Percentiles rank a stretch among this genome's conserved stretches.
phyloP scores from a whole-genome alignment of 129 eudicot genomes.

The Centella asiatica region DNA sequence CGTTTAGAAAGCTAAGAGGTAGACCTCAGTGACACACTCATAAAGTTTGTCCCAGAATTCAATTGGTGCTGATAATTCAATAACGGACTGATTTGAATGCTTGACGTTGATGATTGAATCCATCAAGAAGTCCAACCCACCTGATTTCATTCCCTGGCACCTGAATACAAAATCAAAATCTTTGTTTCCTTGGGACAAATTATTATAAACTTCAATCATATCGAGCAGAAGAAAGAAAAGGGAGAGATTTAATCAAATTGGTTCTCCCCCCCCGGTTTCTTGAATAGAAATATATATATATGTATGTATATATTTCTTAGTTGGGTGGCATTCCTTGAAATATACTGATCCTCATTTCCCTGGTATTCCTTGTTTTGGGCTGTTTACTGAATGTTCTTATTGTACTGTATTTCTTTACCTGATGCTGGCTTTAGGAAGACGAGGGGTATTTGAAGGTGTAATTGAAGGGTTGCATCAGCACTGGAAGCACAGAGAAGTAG shows the following conservation, averaged over 20 bases:
- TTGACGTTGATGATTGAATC: background rate
- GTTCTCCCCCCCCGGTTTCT: background rate
- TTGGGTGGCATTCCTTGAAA: background rate
- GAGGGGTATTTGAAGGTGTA: conserved; percentile 95
- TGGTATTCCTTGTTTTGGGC: background rate
- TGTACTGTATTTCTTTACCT: background rate
- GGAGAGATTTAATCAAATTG: background rate
- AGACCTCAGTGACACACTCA: background rate
- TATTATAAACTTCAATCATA: background rate
- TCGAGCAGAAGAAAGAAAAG: no score
- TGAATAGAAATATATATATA: background rate
- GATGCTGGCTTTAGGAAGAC: conserved; percentile 51
- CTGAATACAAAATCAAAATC: background rate
- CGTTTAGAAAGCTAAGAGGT: background rate
- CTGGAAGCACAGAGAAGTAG: conserved; percentile 93
- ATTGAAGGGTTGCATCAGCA: conserved; percentile 94
- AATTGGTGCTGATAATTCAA: background rate
- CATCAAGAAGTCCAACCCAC: conserved; percentile 1
- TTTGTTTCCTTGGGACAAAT: conserved; percentile 1
- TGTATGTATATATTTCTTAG: no score
- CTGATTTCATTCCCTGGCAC: background rate
- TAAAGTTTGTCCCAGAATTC: background rate
- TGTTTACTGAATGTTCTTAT: conserved; percentile 2
- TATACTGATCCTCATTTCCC: background rate
- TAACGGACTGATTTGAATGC: background rate